Percentiles rank a stretch among this genome's conserved stretches.
phyloP scores from a whole-genome alignment of 2,329 filamentous ascomycete genomes.

The Aspergillus alliaceus region DNA sequence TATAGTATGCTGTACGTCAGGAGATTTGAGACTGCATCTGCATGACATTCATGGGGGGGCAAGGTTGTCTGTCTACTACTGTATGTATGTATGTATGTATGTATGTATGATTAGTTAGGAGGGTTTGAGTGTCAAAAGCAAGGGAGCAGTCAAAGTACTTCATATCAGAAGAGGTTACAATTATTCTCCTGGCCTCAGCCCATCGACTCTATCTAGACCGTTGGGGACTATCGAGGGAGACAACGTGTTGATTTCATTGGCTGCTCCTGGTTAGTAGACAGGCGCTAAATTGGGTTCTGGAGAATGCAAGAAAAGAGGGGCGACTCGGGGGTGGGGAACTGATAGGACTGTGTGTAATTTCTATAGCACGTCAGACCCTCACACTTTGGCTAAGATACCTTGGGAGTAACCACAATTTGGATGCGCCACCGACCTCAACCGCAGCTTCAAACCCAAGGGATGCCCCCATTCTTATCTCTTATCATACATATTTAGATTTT shows the following conservation, averaged over 20 bases:
- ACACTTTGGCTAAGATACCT: too few species aligned
- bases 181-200: not conserved
- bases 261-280: not conserved
- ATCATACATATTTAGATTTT: not conserved
- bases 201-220: conserved; percentile 1
- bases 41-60: not conserved
- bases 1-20: not conserved
- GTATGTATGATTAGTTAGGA: too few species aligned
- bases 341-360: not conserved
- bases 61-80: too few species aligned
- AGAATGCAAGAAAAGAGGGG: not conserved
- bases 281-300: not conserved
- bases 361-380: not conserved
- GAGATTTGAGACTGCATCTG: conserved; percentile 1
- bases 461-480: not conserved
- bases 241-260: not conserved
- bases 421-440: not conserved
- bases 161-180: not conserved
- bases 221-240: not conserved
- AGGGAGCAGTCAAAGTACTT: not conserved
- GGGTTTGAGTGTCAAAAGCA: not conserved
- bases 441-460: not conserved
- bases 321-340: not conserved
- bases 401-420: not conserved
- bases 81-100: too few species aligned